These are phyloP conservation scores for Apodospora peruviana DNA, from an alignment of 495 filamentous ascomycete genomes.

Conservation along the genomic window DNA sequence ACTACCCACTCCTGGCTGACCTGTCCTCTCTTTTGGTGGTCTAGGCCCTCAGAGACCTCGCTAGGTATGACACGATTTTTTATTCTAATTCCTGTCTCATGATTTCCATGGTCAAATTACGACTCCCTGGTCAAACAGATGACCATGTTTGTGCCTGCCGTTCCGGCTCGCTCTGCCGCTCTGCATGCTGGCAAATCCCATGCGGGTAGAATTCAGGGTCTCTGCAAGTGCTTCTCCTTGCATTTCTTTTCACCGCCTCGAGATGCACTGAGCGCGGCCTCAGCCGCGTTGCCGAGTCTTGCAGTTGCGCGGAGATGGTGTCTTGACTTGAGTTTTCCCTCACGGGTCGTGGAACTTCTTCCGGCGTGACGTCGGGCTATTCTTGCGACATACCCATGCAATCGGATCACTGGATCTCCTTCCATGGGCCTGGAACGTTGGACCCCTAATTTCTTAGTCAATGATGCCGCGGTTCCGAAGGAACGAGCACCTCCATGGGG, in stretches of 20 bases:
- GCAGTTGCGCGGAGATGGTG: too few species aligned
- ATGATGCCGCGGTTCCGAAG: too few species aligned
- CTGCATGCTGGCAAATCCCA: neutral
- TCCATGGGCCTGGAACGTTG: too few species aligned
- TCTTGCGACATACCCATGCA: too few species aligned
- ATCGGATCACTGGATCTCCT: too few species aligned
- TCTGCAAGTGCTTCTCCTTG: neutral
- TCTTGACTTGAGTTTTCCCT: too few species aligned
- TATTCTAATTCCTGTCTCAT: conserved; percentile 11
- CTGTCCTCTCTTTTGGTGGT: conserved; percentile 11
- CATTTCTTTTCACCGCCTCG: neutral
- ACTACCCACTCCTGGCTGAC: conserved; percentile 14
- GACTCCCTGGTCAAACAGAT: neutral
- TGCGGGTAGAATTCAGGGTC: neutral
- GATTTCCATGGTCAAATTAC: conserved; percentile 9
- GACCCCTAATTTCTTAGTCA: too few species aligned
- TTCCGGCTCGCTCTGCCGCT: neutral
- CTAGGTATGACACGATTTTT: conserved; percentile 27
- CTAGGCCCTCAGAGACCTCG: conserved; percentile 43
- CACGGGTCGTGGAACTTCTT: too few species aligned
- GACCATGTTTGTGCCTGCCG: neutral
- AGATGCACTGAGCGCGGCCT: neutral
- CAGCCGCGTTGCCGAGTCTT: too few species aligned
- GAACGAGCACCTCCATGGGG: too few species aligned
- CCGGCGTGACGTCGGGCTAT: too few species aligned